A percentile compares a stretch with the other conserved stretches of the same genome.
Conservation (phyloP, 495 filamentous ascomycete genomes). For the Hypoxylon cercidicola region DNA sequence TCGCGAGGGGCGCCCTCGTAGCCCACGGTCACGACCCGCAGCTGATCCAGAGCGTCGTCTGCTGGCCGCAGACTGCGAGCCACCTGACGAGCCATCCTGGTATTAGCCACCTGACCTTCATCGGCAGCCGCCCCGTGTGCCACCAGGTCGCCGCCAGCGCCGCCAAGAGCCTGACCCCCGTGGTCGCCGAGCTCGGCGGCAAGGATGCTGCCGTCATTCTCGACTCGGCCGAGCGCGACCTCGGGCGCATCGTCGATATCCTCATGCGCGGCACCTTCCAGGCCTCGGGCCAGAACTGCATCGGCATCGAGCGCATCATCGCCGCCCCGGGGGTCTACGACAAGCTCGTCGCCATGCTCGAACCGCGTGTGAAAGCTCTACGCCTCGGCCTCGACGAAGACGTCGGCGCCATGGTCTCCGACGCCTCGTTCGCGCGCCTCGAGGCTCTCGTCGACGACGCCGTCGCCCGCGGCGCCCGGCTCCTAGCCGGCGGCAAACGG, state of each 20-base stretch:
- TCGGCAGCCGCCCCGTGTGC: constrained; percentile 87
- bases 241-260: constrained; percentile 77
- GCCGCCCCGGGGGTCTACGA: constrained; percentile 78
- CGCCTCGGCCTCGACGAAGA: constrained; percentile 74
- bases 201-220: constrained; percentile 96
- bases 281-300: constrained; percentile 97
- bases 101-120: constrained; percentile 95
- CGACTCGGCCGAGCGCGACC: constrained; percentile 74
- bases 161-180: constrained; percentile 82
- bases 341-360: constrained; percentile 73
- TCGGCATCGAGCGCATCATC: constrained; percentile 94
- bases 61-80: constrained; percentile 84
- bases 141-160: constrained; percentile 88
- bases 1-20: constrained; percentile 78
- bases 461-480: constrained; percentile 76
- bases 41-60: constrained; percentile 84
- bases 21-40: constrained; percentile 86
- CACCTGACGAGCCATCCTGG: constrained; percentile 87
- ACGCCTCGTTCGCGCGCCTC: constrained; percentile 72
- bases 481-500: constrained; percentile 83
- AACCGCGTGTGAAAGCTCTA: constrained; percentile 74
- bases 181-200: constrained; percentile 90
- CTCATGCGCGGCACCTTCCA: constrained; percentile 94
- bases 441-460: constrained; percentile 81
- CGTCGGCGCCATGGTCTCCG: constrained; percentile 90